phyloP scores from a whole-genome alignment of 2,329 filamentous ascomycete species.

The Cytospora piceae region DNA sequence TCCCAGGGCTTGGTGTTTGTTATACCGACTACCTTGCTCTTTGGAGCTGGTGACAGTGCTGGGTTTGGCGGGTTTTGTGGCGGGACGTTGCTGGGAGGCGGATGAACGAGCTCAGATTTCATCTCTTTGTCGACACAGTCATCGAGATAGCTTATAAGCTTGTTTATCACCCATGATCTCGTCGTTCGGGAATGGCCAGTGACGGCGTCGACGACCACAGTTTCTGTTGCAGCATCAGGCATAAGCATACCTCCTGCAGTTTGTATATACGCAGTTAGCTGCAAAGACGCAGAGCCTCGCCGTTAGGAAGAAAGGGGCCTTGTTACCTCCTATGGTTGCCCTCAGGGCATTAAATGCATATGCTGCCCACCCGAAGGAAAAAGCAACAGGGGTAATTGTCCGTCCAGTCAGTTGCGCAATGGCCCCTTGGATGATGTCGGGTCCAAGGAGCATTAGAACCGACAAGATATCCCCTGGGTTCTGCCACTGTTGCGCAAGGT shows the following conservation, averaged over 20 bases:
- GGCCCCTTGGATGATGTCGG: background rate
- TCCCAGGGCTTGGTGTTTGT: background rate
- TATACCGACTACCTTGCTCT: background rate
- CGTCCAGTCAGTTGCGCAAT: background rate
- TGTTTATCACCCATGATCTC: background rate
- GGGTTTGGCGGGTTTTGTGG: background rate
- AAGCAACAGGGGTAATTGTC: background rate
- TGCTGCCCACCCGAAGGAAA: background rate
- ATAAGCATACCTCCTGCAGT: background rate
- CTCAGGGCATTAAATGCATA: constrained; percentile 1
- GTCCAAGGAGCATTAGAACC: background rate
- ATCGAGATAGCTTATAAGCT: background rate
- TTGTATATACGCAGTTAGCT: constrained; percentile 3
- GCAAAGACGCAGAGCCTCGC: background rate
- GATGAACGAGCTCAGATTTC: background rate
- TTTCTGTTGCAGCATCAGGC: background rate
- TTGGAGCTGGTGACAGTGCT: background rate
- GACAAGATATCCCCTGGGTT: constrained; percentile 1
- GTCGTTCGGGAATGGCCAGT: background rate
- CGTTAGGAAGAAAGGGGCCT: background rate
- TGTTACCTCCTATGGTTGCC: constrained; percentile 1
- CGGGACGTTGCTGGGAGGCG: background rate
- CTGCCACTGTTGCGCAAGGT: background rate
- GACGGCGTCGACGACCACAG: background rate
- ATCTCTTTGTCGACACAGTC: constrained; percentile 1